Conservation (phyloP, 2,329 filamentous ascomycete genomes). For the Penicillium janthinellum region DNA sequence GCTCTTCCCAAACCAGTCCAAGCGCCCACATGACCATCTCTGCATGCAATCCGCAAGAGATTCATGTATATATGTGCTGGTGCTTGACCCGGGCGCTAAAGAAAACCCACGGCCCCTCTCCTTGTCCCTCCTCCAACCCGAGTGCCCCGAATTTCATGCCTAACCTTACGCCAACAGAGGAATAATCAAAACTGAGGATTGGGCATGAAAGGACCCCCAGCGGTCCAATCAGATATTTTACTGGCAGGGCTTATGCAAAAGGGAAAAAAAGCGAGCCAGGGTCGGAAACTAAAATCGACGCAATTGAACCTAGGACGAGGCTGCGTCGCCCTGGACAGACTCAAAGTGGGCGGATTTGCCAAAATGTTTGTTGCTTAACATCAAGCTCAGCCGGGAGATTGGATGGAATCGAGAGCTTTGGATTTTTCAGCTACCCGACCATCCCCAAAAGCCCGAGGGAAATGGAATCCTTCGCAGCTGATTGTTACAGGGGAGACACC, state of each 20-base stretch:
- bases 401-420: too few relatives aligned
- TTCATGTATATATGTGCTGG: conserved; percentile 25
- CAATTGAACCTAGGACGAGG: background rate
- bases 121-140: background rate
- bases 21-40: conserved; percentile 38
- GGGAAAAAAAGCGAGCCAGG: background rate
- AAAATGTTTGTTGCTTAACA: too few relatives aligned
- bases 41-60: conserved; percentile 40
- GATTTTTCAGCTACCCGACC: too few relatives aligned
- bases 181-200: background rate
- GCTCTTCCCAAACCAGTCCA: conserved; percentile 7
- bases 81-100: conserved; percentile 18
- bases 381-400: too few relatives aligned
- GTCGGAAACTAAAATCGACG: background rate
- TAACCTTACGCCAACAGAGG: background rate
- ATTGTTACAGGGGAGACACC: too few relatives aligned
- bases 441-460: too few relatives aligned
- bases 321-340: too few relatives aligned
- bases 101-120: conserved; percentile 1
- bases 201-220: conserved; percentile 6
- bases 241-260: background rate
- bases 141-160: conserved; percentile 11
- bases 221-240: background rate
- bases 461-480: too few relatives aligned
- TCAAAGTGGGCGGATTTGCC: too few relatives aligned